Conservation (phyloP, 2,329 filamentous ascomycete species). For the Pestalotiopsis sp. region DNA sequence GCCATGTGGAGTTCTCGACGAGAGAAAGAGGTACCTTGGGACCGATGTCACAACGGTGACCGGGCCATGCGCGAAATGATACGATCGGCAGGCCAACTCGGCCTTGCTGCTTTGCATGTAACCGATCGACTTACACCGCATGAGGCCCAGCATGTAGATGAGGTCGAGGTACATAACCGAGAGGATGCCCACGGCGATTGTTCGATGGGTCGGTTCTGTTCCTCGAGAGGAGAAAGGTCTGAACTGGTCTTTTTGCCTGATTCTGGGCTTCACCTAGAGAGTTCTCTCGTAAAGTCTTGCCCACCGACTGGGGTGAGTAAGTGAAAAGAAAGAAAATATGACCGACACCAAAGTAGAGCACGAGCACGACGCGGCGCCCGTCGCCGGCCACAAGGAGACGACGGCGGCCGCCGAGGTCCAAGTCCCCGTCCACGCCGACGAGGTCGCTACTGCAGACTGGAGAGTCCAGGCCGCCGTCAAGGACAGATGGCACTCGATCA, state of each 20-base stretch:
- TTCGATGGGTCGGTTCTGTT: not conserved
- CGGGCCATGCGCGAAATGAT: not conserved
- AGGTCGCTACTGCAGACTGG: slow-evolving; percentile 12
- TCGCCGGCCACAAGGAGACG: not conserved
- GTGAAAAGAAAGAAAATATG: not conserved
- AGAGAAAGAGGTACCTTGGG: not conserved
- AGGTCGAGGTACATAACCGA: not conserved
- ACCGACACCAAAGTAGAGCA: slow-evolving; percentile 1
- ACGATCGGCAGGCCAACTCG: not conserved
- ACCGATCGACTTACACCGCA: not conserved
- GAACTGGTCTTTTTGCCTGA: not conserved
- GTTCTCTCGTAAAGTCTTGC: not conserved
- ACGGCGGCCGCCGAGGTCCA: not conserved
- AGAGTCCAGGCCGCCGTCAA: slow-evolving; percentile 13
- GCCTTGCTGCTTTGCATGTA: not conserved
- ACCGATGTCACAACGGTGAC: not conserved
- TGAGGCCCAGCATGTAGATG: not conserved
- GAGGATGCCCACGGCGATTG: not conserved
- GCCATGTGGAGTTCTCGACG: not conserved
- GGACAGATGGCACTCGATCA: slow-evolving; percentile 29
- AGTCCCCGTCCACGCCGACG: slow-evolving; percentile 5
- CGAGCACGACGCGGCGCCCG: not conserved
- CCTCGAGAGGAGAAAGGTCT: not conserved
- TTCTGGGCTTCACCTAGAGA: not conserved
- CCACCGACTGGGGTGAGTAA: not conserved